These are phyloP conservation scores for Boletus huronensis DNA, from an alignment of 768 basidiomycete genomes.

Conservation along the genomic window DNA sequence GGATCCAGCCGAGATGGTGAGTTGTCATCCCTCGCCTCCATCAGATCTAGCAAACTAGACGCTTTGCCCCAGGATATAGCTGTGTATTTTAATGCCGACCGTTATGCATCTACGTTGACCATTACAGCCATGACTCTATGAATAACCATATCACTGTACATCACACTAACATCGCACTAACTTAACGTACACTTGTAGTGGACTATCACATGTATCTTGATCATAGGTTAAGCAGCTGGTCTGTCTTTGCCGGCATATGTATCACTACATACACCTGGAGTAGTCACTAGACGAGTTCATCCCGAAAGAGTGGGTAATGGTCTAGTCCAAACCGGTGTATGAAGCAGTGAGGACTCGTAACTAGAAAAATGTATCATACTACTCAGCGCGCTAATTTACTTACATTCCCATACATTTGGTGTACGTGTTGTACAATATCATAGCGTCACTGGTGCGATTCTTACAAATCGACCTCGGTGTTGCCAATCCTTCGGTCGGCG, in stretches of 20 bases:
- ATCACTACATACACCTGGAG: not conserved
- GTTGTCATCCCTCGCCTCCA: not conserved
- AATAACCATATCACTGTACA: constrained; percentile 15
- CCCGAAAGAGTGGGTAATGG: not conserved
- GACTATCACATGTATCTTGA: constrained; percentile 12
- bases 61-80: constrained; percentile 21
- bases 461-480: constrained; percentile 4
- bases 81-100: not conserved
- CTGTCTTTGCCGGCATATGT: constrained; percentile 2
- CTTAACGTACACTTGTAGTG: constrained; percentile 21
- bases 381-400: not conserved
- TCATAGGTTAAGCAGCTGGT: constrained; percentile 14
- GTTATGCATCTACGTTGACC: constrained; percentile 7
- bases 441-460: not conserved
- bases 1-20: constrained; percentile 33
- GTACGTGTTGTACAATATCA: not conserved
- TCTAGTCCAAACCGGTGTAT: not conserved
- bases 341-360: not conserved
- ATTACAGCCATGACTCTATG: constrained; percentile 10
- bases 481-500: too few species aligned
- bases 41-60: not conserved
- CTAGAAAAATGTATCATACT: not conserved
- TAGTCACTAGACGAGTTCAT: not conserved
- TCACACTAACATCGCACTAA: constrained; percentile 14
- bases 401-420: not conserved